These are phyloP conservation scores for Sesbania bispinosa DNA, from an alignment of 306 rosid species.

Conservation along the genomic window DNA sequence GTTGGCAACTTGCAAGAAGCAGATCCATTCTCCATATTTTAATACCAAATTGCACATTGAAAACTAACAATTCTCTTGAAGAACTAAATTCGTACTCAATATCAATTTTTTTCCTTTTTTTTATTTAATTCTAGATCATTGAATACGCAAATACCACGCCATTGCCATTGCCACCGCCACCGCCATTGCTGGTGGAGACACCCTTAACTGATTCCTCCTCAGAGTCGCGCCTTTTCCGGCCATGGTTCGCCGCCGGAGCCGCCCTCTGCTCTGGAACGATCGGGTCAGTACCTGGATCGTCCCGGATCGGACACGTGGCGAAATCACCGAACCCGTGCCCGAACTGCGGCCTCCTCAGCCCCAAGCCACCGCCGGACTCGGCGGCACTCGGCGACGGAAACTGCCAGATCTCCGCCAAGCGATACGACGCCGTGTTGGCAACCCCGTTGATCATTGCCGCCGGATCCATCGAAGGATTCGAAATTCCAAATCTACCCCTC, in stretches of 20 bases:
- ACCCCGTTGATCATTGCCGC: constrained; percentile 44
- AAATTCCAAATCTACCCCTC: constrained; percentile 7
- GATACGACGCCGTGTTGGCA: constrained; percentile 45
- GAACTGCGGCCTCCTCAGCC: constrained; percentile 42
- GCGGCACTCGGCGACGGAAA: constrained; percentile 30
- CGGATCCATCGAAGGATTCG: constrained; percentile 63
- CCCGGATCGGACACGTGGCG: constrained; percentile 32
- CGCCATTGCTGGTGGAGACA: constrained; percentile 52
- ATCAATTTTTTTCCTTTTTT: background rate
- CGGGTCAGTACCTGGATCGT: constrained; percentile 35
- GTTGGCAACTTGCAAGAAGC: background rate
- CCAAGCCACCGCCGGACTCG: constrained; percentile 42
- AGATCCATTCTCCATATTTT: constrained; percentile 14
- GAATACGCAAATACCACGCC: constrained; percentile 46
- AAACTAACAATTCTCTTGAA: background rate
- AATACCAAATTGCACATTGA: background rate
- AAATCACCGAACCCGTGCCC: constrained; percentile 41
- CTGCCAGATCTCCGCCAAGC: constrained; percentile 79
- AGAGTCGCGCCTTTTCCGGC: constrained; percentile 52
- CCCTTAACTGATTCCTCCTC: constrained; percentile 52
- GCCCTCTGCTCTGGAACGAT: constrained; percentile 38
- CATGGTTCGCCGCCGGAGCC: background rate
- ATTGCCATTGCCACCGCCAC: constrained; percentile 35
- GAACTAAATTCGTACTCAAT: background rate
- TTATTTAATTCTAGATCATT: background rate